These are phyloP conservation scores for Parascedosporium putredinis DNA, from an alignment of 2,329 filamentous ascomycete genomes.

Conservation along the genomic window DNA sequence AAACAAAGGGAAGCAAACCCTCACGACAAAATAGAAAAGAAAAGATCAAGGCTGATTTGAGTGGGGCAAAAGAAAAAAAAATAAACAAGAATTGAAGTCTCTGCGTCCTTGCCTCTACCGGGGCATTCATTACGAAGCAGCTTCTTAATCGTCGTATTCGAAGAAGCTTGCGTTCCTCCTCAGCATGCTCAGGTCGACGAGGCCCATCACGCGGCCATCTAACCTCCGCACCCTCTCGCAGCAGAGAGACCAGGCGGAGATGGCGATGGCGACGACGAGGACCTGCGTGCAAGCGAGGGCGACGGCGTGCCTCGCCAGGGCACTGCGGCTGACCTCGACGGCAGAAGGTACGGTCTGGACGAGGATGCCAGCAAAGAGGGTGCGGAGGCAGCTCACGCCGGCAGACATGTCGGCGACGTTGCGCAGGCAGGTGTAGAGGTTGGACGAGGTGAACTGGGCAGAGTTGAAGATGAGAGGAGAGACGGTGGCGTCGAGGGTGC, in stretches of 20 bases:
- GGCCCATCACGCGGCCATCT: constrained; percentile 36
- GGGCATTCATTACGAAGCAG: not conserved
- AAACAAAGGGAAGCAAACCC: not conserved
- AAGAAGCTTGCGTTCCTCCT: constrained; percentile 35
- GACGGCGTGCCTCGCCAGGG: constrained; percentile 27
- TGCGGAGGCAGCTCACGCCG: constrained; percentile 29
- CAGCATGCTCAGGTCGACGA: constrained; percentile 33
- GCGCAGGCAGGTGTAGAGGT: constrained; percentile 32
- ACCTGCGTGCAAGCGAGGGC: constrained; percentile 32
- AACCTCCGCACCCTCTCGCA: constrained; percentile 30
- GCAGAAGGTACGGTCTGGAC: constrained; percentile 25
- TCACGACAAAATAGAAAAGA: not conserved
- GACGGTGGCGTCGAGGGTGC: constrained; percentile 28
- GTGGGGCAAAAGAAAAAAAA: too few species aligned
- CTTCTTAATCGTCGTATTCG: constrained; percentile 24
- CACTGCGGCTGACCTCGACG: constrained; percentile 14
- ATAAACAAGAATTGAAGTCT: constrained; percentile 3
- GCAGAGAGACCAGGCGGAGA: constrained; percentile 28
- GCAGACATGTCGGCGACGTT: constrained; percentile 38
- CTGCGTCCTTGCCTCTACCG: not conserved
- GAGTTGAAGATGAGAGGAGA: constrained; percentile 34
- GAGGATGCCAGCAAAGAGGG: constrained; percentile 28
- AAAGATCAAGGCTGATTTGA: not conserved
- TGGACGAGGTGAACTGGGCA: constrained; percentile 37
- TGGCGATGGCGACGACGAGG: constrained; percentile 23